A percentile compares a stretch with the other conserved stretches of the same genome.
Conservation (phyloP, 208 protist species). For the Trypanosoma mega region DNA sequence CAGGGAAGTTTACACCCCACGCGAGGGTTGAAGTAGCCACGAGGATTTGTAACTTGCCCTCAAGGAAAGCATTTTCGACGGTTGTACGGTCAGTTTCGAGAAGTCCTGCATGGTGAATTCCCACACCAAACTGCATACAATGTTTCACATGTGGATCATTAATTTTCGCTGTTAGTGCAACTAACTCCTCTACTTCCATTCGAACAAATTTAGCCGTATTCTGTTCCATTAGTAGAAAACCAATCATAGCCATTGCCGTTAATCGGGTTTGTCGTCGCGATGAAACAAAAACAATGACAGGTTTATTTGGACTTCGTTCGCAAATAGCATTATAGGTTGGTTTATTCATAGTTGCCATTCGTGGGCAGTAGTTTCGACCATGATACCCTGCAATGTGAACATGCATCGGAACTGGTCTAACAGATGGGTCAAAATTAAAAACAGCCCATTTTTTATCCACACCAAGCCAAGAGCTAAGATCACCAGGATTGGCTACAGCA, state of each 20-base stretch:
- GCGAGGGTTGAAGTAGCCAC: conserved; percentile 99
- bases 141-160: conserved; percentile 93
- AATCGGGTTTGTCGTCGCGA: conserved; percentile 98
- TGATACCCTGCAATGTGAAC: conserved; percentile 96
- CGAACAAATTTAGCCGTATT: conserved; percentile 94
- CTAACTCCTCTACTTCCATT: conserved; percentile 89
- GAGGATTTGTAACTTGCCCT: conserved; percentile 96
- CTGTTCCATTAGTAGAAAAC: conserved; percentile 90
- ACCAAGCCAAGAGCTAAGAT: conserved; percentile 98
- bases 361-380: conserved; percentile 97
- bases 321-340: conserved; percentile 97
- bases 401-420: conserved; percentile 98
- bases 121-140: conserved; percentile 98
- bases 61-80: conserved; percentile 95
- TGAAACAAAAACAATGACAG: conserved; percentile 99
- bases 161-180: conserved; percentile 59
- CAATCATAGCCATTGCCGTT: conserved; percentile 98
- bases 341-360: conserved; percentile 99
- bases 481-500: conserved; percentile 97
- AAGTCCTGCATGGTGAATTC: conserved; percentile 98
- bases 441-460: conserved; percentile 92
- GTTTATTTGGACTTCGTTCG: conserved; percentile 93
- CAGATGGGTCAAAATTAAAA: conserved; percentile 99
- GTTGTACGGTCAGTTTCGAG: conserved; percentile 81
- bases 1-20: conserved; percentile 99